Conservation (phyloP, 2,329 filamentous ascomycete species). For the Fusarium dimerum region DNA sequence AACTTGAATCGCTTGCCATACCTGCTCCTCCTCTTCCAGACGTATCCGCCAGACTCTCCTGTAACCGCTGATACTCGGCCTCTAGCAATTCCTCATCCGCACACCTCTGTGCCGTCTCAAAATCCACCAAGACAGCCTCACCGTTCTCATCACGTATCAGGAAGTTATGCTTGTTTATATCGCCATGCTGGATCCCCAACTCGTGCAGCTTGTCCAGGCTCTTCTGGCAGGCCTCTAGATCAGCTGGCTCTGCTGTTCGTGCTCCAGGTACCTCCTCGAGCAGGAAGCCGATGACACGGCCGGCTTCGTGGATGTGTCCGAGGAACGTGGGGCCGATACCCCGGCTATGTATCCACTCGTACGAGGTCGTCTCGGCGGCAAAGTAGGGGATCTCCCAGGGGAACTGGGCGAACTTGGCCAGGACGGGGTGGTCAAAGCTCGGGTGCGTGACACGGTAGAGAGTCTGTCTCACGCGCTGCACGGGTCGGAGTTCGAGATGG, state of each 20-base stretch:
- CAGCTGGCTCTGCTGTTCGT: slow-evolving; percentile 28
- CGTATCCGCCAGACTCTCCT: slow-evolving; percentile 25
- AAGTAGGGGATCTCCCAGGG: slow-evolving; percentile 34
- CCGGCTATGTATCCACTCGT: slow-evolving; percentile 30
- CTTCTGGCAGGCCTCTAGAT: slow-evolving; percentile 31
- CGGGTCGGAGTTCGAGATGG: slow-evolving; percentile 33
- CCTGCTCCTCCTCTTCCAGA: slow-evolving; percentile 28
- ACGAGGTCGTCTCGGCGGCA: slow-evolving; percentile 34
- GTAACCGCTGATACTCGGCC: slow-evolving; percentile 24
- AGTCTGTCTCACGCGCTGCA: slow-evolving; percentile 28
- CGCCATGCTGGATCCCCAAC: slow-evolving; percentile 35
- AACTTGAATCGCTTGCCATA: slow-evolving; percentile 28
- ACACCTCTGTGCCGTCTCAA: slow-evolving; percentile 34
- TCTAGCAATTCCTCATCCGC: slow-evolving; percentile 20
- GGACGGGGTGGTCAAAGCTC: slow-evolving; percentile 19
- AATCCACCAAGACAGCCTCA: slow-evolving; percentile 33
- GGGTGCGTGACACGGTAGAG: slow-evolving; percentile 29
- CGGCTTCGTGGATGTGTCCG: slow-evolving; percentile 33
- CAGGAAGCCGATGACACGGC: slow-evolving; percentile 33
- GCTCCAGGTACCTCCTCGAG: slow-evolving; percentile 26
- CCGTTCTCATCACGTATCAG: slow-evolving; percentile 26
- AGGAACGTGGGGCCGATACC: slow-evolving; percentile 33
- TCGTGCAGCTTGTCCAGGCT: slow-evolving; percentile 29
- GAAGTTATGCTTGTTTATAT: slow-evolving; percentile 39
- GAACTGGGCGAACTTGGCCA: slow-evolving; percentile 31